phyloP scores from a whole-genome alignment of 805 yeast species.

The Wickerhamiella allomyrinae region DNA sequence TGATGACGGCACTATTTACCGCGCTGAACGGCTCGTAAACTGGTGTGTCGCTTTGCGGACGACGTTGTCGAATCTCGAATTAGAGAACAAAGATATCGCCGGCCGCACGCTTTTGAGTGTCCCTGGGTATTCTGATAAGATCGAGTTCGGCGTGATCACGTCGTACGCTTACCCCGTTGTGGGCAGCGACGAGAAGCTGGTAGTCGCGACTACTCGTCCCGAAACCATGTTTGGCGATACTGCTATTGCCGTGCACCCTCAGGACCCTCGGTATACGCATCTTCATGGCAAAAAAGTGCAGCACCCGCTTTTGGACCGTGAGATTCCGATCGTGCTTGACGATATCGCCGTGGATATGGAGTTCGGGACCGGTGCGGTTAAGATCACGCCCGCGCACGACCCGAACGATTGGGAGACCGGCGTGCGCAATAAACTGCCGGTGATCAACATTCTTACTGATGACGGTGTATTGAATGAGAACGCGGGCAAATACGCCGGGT shows the following conservation, averaged over 20 bases:
- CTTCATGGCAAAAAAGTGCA: slow-evolving; percentile 83
- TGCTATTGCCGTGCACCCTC: slow-evolving; percentile 94
- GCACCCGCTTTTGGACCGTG: slow-evolving; percentile 81
- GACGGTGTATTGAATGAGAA: slow-evolving; percentile 80
- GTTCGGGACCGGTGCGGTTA: slow-evolving; percentile 99
- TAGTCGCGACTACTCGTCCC: slow-evolving; percentile 98
- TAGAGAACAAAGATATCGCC: slow-evolving; percentile 76
- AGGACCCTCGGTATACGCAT: slow-evolving; percentile 83
- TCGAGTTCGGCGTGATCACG: slow-evolving; percentile 96
- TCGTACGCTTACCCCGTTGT: slow-evolving; percentile 85
- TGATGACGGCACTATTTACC: slow-evolving; percentile 89
- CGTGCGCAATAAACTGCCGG: slow-evolving; percentile 79
- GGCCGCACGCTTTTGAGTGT: slow-evolving; percentile 71
- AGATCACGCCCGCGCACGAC: slow-evolving; percentile 98
- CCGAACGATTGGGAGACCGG: slow-evolving; percentile 94
- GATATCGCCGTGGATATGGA: slow-evolving; percentile 96
- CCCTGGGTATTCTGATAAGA: slow-evolving; percentile 79
- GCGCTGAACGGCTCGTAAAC: slow-evolving; percentile 85
- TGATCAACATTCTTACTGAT: slow-evolving; percentile 82
- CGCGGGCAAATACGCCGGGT: slow-evolving; percentile 79
- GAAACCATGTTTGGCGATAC: slow-evolving; percentile 98
- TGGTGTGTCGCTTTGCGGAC: slow-evolving; percentile 94
- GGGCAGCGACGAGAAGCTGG: slow-evolving; percentile 66
- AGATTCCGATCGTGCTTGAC: slow-evolving; percentile 80
- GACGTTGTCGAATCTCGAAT: slow-evolving; percentile 91